phyloP scores from a whole-genome alignment of 768 basidiomycete genomes.

The Rhizopogon salebrosus region DNA sequence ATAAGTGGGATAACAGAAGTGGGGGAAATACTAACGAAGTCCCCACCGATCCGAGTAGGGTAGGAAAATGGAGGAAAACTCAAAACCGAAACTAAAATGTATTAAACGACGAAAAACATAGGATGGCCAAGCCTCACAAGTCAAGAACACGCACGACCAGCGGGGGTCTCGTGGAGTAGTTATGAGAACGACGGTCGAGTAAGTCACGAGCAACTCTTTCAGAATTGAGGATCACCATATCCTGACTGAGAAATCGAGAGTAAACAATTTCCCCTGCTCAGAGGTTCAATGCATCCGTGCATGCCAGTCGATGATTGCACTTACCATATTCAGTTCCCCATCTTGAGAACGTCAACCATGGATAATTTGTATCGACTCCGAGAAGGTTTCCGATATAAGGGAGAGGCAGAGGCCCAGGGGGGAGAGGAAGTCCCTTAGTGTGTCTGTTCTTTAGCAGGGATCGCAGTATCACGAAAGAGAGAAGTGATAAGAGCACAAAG shows the following conservation, averaged over 20 bases:
- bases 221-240: conserved; percentile 21
- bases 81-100: conserved; percentile 14
- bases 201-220: conserved; percentile 21
- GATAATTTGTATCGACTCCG: conserved; percentile 12
- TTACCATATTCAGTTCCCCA: conserved; percentile 17
- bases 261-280: conserved; percentile 17
- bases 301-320: not conserved
- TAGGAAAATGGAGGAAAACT: conserved; percentile 20
- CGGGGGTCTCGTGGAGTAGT: conserved; percentile 20
- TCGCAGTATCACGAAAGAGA: conserved; percentile 6
- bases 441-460: conserved; percentile 9
- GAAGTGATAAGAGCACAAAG: conserved; percentile 3
- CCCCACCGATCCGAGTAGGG: conserved; percentile 25
- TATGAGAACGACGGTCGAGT: conserved; percentile 15
- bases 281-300: not conserved
- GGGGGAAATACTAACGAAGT: conserved; percentile 7
- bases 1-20: not conserved
- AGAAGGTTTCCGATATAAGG: conserved; percentile 17
- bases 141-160: conserved; percentile 11
- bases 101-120: not conserved
- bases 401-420: conserved; percentile 17
- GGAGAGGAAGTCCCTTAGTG: conserved; percentile 7
- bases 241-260: conserved; percentile 17
- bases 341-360: conserved; percentile 17
- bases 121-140: conserved; percentile 8